Percentiles rank a stretch among this genome's conserved stretches.
These are phyloP conservation scores for Calendula officinalis DNA, from an alignment of 129 eudicot species.

Conservation along the genomic window DNA sequence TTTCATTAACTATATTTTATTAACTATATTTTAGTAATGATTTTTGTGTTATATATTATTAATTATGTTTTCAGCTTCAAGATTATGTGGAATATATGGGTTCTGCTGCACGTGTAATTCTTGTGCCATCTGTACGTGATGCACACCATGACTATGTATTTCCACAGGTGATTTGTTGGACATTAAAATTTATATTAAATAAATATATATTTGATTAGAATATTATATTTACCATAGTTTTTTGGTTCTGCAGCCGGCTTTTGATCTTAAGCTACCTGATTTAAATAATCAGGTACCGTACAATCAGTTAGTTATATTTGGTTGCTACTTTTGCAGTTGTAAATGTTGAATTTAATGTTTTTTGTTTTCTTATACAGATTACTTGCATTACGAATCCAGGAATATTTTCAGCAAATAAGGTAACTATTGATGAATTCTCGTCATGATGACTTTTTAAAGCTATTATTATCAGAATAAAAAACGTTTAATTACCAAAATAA, in stretches of 20 bases:
- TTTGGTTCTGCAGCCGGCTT: constrained; percentile 74
- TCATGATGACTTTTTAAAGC: too few species aligned
- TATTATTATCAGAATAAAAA: too few species aligned
- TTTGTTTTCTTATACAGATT: constrained; percentile 47
- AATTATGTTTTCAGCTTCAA: constrained; percentile 52
- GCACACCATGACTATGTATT: constrained; percentile 87
- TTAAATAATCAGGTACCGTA: constrained; percentile 77
- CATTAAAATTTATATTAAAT: not conserved
- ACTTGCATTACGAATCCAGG: constrained; percentile 87
- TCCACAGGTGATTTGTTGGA: constrained; percentile 65
- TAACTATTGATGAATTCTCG: constrained; percentile 17
- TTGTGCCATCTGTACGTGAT: constrained; percentile 91
- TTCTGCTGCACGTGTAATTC: constrained; percentile 72
- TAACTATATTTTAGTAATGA: constrained; percentile 17
- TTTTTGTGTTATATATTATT: constrained; percentile 3
- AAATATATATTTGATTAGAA: constrained; percentile 1
- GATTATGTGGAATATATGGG: constrained; percentile 98
- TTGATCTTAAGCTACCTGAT: constrained; percentile 57
- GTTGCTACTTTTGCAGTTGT: not conserved
- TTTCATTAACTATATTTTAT: not conserved
- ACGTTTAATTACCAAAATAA: too few species aligned
- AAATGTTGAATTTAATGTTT: not conserved
- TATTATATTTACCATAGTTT: constrained; percentile 2
- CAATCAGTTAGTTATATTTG: constrained; percentile 1
- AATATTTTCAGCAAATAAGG: constrained; percentile 79